phyloP scores from a whole-genome alignment of 805 yeast species.

The Saccharomycopsis capsularis region DNA sequence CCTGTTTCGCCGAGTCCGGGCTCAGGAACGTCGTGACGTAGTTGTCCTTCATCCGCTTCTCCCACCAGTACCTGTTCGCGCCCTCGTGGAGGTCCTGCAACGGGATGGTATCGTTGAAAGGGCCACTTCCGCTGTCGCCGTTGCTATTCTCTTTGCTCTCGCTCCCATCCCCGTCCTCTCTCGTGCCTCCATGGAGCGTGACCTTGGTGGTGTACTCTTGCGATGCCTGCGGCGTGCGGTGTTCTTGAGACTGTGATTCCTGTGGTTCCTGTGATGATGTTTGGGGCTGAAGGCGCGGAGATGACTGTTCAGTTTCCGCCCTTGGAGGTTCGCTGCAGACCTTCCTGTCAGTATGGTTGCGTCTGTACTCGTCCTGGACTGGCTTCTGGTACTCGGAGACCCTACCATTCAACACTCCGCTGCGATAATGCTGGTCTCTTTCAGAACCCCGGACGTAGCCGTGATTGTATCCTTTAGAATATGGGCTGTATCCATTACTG shows the following conservation, averaged over 20 bases:
- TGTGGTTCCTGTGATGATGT: neutral
- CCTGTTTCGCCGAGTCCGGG: conserved; percentile 2
- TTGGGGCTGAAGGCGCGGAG: neutral
- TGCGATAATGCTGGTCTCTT: neutral
- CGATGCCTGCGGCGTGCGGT: too few relatives aligned
- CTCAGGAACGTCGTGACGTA: conserved; percentile 13
- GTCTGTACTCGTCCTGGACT: neutral
- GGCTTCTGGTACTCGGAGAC: neutral
- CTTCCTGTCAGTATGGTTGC: too few relatives aligned
- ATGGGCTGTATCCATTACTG: too few relatives aligned
- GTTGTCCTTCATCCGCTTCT: conserved; percentile 34
- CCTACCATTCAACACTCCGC: too few relatives aligned
- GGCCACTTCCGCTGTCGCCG: conserved; percentile 24
- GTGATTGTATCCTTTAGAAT: neutral
- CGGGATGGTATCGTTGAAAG: conserved; percentile 21
- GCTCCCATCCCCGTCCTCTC: conserved; percentile 15
- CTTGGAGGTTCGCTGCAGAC: too few relatives aligned
- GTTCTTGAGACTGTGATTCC: neutral
- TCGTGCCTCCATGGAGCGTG: conserved; percentile 11
- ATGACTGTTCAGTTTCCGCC: too few relatives aligned
- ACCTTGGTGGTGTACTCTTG: neutral
- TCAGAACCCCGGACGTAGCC: too few relatives aligned
- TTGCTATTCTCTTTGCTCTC: conserved; percentile 23
- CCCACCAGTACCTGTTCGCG: conserved; percentile 42
- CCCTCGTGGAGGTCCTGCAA: conserved; percentile 32